phyloP scores from a whole-genome alignment of 2,329 filamentous ascomycete species.

The Colletotrichum endophyticum region DNA sequence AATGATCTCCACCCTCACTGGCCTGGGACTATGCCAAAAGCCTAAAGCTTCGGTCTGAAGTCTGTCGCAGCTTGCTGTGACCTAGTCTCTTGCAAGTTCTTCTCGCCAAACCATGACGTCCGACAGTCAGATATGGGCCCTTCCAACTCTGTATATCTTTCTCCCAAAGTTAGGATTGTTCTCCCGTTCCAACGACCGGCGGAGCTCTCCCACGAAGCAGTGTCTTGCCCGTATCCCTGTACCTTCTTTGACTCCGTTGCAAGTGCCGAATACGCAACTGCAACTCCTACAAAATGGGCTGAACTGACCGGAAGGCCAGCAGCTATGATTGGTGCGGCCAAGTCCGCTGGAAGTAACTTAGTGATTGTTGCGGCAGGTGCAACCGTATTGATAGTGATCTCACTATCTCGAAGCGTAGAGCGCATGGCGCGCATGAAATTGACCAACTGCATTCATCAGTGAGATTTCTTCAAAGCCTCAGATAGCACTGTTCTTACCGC shows the following conservation, averaged over 20 bases:
- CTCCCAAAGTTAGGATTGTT: background rate
- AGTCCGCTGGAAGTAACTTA: conserved; percentile 31
- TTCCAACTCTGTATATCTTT: background rate
- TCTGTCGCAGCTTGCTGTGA: background rate
- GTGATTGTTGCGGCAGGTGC: conserved; percentile 39
- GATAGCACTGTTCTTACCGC: background rate
- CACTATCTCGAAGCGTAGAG: conserved; percentile 25
- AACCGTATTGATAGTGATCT: conserved; percentile 42
- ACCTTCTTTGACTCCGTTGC: conserved; percentile 22
- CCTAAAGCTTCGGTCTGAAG: background rate
- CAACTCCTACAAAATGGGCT: conserved; percentile 35
- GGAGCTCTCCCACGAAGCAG: background rate
- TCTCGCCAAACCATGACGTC: background rate
- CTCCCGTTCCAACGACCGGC: background rate
- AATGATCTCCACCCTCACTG: background rate
- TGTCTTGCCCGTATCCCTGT: background rate
- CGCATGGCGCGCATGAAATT: conserved; percentile 37
- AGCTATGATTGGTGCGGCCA: conserved; percentile 32
- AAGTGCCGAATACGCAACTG: conserved; percentile 39
- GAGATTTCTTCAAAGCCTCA: background rate
- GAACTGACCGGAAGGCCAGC: conserved; percentile 34
- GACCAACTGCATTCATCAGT: background rate
- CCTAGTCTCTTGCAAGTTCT: background rate
- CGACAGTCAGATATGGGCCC: background rate
- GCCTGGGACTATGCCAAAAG: background rate